Evolutionary conservation across 805 yeast genomes (phyloP).

Genomic region (Yarrowia sp.): DNA sequence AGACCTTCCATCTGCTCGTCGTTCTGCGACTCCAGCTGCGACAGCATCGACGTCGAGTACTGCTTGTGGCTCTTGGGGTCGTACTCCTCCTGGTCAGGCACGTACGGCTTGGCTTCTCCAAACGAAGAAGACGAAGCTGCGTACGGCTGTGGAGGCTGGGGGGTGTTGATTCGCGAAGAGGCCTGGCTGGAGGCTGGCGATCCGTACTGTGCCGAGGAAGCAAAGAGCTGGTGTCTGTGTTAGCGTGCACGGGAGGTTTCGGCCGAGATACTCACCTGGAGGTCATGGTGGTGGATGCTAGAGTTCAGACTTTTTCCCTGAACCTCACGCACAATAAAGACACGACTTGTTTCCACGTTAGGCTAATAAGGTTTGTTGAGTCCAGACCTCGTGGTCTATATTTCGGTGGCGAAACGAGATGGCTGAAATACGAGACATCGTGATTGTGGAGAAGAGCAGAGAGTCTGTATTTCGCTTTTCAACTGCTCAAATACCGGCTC

Average conservation of each 20-base stretch:
- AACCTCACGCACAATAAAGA: background rate
- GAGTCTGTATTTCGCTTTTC: too few relatives aligned
- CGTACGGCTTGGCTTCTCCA: conserved; percentile 24
- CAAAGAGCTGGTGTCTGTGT: conserved; percentile 26
- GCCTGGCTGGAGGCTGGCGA: conserved; percentile 19
- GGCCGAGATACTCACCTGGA: conserved; percentile 17
- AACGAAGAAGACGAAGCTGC: background rate
- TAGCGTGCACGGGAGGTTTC: background rate
- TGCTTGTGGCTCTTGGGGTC: conserved; percentile 24
- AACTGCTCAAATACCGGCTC: background rate
- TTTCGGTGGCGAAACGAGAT: background rate
- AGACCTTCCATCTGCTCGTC: conserved; percentile 57
- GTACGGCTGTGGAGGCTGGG: conserved; percentile 20
- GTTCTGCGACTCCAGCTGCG: conserved; percentile 64
- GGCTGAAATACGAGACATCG: background rate
- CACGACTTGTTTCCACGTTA: background rate
- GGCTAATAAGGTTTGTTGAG: background rate
- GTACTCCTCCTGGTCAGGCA: conserved; percentile 14
- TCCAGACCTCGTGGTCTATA: background rate
- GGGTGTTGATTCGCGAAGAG: conserved; percentile 17
- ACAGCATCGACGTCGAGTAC: conserved; percentile 40
- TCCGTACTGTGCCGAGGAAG: conserved; percentile 24
- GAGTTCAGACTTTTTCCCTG: background rate
- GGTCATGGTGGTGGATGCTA: conserved; percentile 6
- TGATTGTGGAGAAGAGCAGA: too few relatives aligned